Base-by-base conservation (phyloP, 208 protist species). In the Entamoeba moshkovskii region DNA sequence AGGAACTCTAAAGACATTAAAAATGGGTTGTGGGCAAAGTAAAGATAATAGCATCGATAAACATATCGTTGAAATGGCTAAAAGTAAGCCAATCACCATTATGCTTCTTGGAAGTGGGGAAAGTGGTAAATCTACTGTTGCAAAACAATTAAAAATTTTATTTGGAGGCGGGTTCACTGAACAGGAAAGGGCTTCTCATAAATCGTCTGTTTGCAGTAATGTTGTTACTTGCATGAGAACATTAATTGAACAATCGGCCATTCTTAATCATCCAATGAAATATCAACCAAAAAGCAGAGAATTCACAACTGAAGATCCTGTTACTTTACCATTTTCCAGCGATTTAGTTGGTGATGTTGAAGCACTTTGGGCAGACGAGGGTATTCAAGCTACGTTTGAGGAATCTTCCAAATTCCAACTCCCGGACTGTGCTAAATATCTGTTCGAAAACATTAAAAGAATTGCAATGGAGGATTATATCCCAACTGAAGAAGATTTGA, bases 401-500 rank as follows among this genome's bases (percentile, higher is more conserved):
- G 59, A 85, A 85, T 85, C 59, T 38, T 15, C 59, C 25, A 85
- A 85, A 38, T 85, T 85, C 59, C 59, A 85, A 85, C 22, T 85
- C 25, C 59, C 59, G 25, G 59, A 85, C 25, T 85, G 59, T 38
- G 59, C 59, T 42, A 85, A 85, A 85, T 85, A 85, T n/a, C 45
- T 92, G 18, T 92, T 92, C 45, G 91, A 92, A 33, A 92, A 92
- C 29, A 15, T 92, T 25, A 46, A 92, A 92, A 45, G 91, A 46
- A 92, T 92, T 92, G 91, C 91, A 25, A 46, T n/a, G 44, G 44
- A 45, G 5, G 45, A 93, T 33, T 93, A 93, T 33, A 49, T 52
- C 38, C 93, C 93, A 46, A 93, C 93, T 29, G 93, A 93, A 45
- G 46, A 46, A 52, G 93, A 93, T 92, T 52, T 93, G 15, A 52